Percentiles rank a stretch among this genome's conserved stretches.
Evolutionary conservation across 1,284 basidiomycete genomes (phyloP).

Genomic region (Phellopilus nigrolimitatus): DNA sequence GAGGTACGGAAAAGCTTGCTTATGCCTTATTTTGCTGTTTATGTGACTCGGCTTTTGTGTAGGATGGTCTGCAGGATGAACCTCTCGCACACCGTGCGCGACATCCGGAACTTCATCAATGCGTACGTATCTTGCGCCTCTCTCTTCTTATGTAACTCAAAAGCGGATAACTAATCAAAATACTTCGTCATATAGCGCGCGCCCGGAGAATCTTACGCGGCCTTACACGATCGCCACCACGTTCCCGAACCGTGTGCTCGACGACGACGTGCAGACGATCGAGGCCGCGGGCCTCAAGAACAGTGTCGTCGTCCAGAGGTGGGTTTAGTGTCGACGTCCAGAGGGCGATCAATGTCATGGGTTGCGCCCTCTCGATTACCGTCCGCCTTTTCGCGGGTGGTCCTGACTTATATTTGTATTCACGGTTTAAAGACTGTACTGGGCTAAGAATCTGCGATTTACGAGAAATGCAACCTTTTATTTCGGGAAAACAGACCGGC

Average conservation of each 20-base stretch:
- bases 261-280: constrained; percentile 66
- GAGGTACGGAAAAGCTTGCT: constrained; percentile 55
- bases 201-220: constrained; percentile 61
- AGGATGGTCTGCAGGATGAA: constrained; percentile 90
- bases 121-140: constrained; percentile 57
- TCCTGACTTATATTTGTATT: too few relatives aligned
- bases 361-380: too few relatives aligned
- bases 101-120: constrained; percentile 85
- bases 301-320: constrained; percentile 84
- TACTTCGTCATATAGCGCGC: constrained; percentile 49
- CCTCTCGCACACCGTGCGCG: constrained; percentile 83
- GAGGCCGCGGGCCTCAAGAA: constrained; percentile 73
- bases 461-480: too few relatives aligned
- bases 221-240: constrained; percentile 74
- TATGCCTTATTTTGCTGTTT: constrained; percentile 11
- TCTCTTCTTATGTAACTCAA: constrained; percentile 4
- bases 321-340: too few relatives aligned
- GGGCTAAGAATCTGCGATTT: too few relatives aligned
- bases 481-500: too few relatives aligned
- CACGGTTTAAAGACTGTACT: too few relatives aligned
- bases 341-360: too few relatives aligned
- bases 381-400: too few relatives aligned
- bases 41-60: constrained; percentile 5
- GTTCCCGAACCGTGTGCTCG: constrained; percentile 78
- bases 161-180: not conserved